These are phyloP conservation scores for Isabelozyma gotoi DNA, from an alignment of 805 yeast species.

Conservation along the genomic window DNA sequence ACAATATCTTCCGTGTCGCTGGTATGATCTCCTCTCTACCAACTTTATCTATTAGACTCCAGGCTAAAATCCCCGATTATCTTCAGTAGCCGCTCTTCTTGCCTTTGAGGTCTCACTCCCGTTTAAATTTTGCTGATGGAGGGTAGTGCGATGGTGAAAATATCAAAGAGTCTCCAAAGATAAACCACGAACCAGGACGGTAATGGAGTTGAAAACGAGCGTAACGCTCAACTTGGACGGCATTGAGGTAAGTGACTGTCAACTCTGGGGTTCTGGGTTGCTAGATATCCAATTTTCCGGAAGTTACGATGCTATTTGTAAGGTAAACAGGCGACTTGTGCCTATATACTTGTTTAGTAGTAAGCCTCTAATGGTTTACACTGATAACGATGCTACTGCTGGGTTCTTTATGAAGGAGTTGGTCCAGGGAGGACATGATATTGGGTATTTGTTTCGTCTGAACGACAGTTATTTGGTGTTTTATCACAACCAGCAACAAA, in stretches of 20 bases:
- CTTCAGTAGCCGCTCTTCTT: not conserved
- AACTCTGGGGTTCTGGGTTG: conserved; percentile 15
- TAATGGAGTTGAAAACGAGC: not conserved
- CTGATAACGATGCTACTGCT: conserved; percentile 14
- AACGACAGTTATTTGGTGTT: conserved; percentile 20
- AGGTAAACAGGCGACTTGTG: conserved; percentile 7
- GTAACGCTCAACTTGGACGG: conserved; percentile 3
- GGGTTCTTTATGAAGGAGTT: conserved; percentile 20
- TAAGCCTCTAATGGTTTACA: conserved; percentile 19
- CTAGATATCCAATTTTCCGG: not conserved
- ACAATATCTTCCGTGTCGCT: not conserved
- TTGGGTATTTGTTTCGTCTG: conserved; percentile 6
- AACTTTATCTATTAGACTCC: too few species aligned
- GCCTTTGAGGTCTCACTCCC: not conserved
- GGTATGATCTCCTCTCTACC: not conserved
- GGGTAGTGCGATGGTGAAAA: conserved; percentile 5
- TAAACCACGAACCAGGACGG: too few species aligned
- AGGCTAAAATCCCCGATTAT: too few species aligned
- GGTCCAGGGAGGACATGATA: conserved; percentile 1
- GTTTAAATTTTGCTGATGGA: not conserved
- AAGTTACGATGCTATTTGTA: not conserved
- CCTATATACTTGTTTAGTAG: conserved; percentile 24
- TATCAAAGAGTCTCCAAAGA: too few species aligned
- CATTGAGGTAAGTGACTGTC: conserved; percentile 16
- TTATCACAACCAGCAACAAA: conserved; percentile 16